phyloP scores from a whole-genome alignment of 23 red algal species.

The Gracilaria vermiculophylla region DNA sequence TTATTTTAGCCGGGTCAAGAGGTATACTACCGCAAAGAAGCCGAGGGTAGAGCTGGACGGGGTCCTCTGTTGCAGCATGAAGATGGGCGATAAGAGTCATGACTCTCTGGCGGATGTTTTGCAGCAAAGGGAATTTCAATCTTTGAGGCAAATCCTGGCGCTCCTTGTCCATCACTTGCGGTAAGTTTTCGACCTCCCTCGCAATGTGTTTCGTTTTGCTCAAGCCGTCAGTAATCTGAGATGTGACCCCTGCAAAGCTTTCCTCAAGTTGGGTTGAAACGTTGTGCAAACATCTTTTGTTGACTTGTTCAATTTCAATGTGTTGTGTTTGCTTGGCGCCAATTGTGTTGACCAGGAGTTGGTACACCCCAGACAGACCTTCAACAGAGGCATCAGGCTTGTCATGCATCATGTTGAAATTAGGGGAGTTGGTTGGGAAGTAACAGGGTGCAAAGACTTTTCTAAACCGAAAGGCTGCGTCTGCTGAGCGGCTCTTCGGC shows the following conservation, averaged over 20 bases:
- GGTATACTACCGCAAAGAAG: slow-evolving; percentile 23
- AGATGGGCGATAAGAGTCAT: slow-evolving; percentile 1
- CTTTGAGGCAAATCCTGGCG: not conserved
- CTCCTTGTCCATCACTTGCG: not conserved
- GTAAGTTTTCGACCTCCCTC: not conserved
- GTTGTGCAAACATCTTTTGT: not conserved
- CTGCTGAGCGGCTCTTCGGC: too few relatives aligned
- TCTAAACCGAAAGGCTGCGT: too few relatives aligned
- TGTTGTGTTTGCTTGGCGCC: not conserved
- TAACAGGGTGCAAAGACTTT: too few relatives aligned
- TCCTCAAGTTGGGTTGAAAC: not conserved
- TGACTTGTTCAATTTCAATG: slow-evolving; percentile 4
- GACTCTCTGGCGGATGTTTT: not conserved
- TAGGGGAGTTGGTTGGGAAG: too few relatives aligned
- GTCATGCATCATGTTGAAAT: not conserved
- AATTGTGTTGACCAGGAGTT: not conserved
- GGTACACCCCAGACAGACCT: not conserved
- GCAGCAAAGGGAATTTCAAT: not conserved
- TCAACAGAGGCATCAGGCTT: not conserved
- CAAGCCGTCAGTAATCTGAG: not conserved
- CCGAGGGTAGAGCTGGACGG: slow-evolving; percentile 15
- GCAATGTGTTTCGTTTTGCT: not conserved
- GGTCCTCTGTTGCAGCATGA: slow-evolving; percentile 19
- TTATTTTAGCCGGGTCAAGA: slow-evolving; percentile 29
- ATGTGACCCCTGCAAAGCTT: not conserved